Base-by-base conservation (phyloP, 1,284 basidiomycete genomes). In the Heterobasidion parviporum region DNA sequence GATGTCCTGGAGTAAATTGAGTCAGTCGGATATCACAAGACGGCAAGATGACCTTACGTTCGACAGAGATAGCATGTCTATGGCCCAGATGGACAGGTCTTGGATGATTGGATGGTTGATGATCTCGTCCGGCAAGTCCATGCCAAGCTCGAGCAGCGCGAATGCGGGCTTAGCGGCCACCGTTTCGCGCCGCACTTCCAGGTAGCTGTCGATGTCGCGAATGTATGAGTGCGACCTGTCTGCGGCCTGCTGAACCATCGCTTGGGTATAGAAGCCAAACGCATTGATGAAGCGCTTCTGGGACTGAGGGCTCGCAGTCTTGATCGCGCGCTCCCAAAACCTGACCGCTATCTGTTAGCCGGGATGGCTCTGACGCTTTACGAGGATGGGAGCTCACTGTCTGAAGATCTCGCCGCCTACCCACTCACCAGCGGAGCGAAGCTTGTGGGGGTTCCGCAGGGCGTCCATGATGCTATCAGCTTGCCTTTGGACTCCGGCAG, bases 121-220 rank as follows among this genome's bases (percentile, higher is more conserved):
- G 9, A 74, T 70, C 18, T 75, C 67, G 50, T 74, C 71, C 0
- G 77, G 74, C 41, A 78, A 61, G 59, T 76, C 63, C 58, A 75
- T 64, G 41, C 64, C 64, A 8, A 73, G 62, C 51, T 74, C 70
- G 52, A 71, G 60, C 53, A 72, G 59, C 8, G 67, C 72, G 61
- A 74, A 76, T 9, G 71, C 73, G 0, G 74, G 74, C 51, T 70
- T 70, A 38, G 69, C 72, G 2, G 74, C 77, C 52, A 73, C 72
- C 3, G 71, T 79, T 44, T 73, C 65, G 8, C 76, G 67, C 3
- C 77, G 67, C 8, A 74, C 61, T 14, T 63, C 56, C 20, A 78
- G 65, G 58, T 77, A 79, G 34, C 64, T 64, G 12, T 74, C 67
- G 6, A 78, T 59, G 44, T 62, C 60, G 6, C 72, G 70, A 38